Evolutionary conservation across 768 basidiomycete species (phyloP).

Genomic region (Pisolithus marmoratus): DNA sequence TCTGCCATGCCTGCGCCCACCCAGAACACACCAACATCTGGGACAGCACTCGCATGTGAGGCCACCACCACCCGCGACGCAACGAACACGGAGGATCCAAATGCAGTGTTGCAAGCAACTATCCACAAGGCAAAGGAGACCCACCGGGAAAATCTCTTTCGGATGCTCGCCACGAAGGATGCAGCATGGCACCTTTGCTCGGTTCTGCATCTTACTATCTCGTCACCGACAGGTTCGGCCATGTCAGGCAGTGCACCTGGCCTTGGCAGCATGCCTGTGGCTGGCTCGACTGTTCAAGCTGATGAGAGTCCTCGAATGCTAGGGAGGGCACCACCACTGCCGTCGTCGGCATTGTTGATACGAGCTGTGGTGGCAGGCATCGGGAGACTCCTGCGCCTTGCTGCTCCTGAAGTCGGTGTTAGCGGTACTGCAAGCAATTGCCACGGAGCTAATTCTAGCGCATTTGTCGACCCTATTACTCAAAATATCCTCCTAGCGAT

Average conservation of each 20-base stretch:
- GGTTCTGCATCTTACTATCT: conserved; percentile 12
- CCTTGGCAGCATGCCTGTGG: neutral
- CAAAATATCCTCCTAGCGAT: conserved; percentile 23
- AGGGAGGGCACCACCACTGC: neutral
- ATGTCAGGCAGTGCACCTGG: neutral
- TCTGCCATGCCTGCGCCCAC: too few species aligned
- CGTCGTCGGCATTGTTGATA: conserved; percentile 3
- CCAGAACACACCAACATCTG: too few species aligned
- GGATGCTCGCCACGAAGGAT: conserved; percentile 20
- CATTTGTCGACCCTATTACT: conserved; percentile 17
- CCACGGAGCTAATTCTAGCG: too few species aligned
- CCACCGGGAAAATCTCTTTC: conserved; percentile 14
- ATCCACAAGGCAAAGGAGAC: conserved; percentile 1
- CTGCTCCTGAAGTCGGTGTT: neutral
- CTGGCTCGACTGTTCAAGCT: neutral
- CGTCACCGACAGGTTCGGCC: neutral
- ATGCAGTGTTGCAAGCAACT: neutral
- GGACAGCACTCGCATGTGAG: neutral
- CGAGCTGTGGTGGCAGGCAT: conserved; percentile 17
- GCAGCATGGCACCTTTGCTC: conserved; percentile 24
- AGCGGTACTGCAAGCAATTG: neutral
- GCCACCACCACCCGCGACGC: neutral
- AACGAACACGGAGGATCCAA: neutral
- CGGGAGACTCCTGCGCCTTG: conserved; percentile 16
- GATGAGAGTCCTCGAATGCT: too few species aligned